Evolutionary conservation across 257 asterid genomes (phyloP).

Genomic region (Jacaranda copaia): DNA sequence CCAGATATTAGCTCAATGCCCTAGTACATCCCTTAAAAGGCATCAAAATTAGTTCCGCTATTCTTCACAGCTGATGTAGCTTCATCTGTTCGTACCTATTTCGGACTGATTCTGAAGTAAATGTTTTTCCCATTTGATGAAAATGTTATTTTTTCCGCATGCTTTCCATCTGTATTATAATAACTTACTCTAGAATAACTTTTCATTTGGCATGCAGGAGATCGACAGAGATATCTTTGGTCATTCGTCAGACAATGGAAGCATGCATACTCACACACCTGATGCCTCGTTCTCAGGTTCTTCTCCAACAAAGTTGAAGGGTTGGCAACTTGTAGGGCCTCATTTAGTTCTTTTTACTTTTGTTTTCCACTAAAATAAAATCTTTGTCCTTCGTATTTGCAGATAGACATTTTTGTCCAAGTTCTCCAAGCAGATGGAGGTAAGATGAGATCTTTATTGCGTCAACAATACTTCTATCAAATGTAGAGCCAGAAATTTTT

Average conservation of each 20-base stretch:
- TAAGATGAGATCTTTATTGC: slow-evolving; percentile 40
- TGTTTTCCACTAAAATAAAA: background rate
- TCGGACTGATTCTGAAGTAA: background rate
- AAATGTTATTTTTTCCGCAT: background rate
- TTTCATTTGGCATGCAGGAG: slow-evolving; percentile 62
- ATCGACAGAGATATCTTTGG: slow-evolving; percentile 94
- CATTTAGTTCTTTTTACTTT: background rate
- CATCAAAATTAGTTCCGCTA: no score
- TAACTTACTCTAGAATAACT: slow-evolving; percentile 7
- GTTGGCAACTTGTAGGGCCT: slow-evolving; percentile 13
- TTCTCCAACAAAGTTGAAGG: slow-evolving; percentile 30
- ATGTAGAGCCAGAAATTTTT: slow-evolving; percentile 20
- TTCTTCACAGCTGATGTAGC: background rate
- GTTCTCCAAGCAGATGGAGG: slow-evolving; percentile 99
- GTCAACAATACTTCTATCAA: slow-evolving; percentile 2
- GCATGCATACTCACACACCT: slow-evolving; percentile 87
- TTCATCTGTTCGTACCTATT: background rate
- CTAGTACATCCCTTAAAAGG: no score
- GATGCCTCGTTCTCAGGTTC: slow-evolving; percentile 97
- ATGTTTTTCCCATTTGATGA: background rate
- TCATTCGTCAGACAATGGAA: slow-evolving; percentile 98
- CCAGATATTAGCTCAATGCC: no score
- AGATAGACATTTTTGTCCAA: slow-evolving; percentile 97
- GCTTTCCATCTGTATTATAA: slow-evolving; percentile 9
- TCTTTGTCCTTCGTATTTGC: slow-evolving; percentile 38